Evolutionary conservation across 176 grass and related monocot genomes (phyloP), one percentile per base, ranked within the genome.

Genomic region (Hordeum marinum): DNA sequence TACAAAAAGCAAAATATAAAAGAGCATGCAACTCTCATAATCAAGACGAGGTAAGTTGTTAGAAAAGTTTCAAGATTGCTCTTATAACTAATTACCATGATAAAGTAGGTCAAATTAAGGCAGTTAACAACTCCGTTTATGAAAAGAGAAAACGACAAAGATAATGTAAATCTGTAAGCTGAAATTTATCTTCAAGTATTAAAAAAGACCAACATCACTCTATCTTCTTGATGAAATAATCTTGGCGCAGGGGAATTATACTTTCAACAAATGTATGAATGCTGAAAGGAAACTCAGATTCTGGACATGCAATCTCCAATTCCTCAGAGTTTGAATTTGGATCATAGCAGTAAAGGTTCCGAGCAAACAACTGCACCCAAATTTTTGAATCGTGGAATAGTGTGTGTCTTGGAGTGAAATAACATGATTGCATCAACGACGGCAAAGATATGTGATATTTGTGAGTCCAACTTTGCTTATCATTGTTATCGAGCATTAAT

Each of bases 331-430:
- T 69, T 87, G 85, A 91, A 81, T 55, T 81, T 81, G 89, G 85
- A 76, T 91, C 89, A 55, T 76, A 84, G 12, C 89, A 91, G 14
- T 77, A 91, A 20, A 91, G 77, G 54, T 41, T 87, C 41, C 81
- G 78, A 70, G 89, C 89, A 71, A 87, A 84, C 54, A 91, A n/a
- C 61, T 91, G 89, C 37, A 91, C 89, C 89, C 85, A 91, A 63
- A 91, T 81, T 68, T 91, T 91, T 6, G 81, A 81, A 5, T 87
- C 85, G 70, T 91, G 85, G 52, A 69, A 87, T 2, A 91, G 70
- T 0, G 89, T 80, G 13, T 91, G 37, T 23, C 84, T 91, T 15
- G 89, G 89, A 64, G 89, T 87, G 67, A 91, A 91, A 32, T 91
- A 91, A 17, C 89, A 91, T 9, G 89, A 87, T n/a, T 85, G 76